Percentiles rank a stretch among this genome's conserved stretches.
Evolutionary conservation across 495 filamentous ascomycete species (phyloP).

Genomic region (Aspergillus bertholletiae): DNA sequence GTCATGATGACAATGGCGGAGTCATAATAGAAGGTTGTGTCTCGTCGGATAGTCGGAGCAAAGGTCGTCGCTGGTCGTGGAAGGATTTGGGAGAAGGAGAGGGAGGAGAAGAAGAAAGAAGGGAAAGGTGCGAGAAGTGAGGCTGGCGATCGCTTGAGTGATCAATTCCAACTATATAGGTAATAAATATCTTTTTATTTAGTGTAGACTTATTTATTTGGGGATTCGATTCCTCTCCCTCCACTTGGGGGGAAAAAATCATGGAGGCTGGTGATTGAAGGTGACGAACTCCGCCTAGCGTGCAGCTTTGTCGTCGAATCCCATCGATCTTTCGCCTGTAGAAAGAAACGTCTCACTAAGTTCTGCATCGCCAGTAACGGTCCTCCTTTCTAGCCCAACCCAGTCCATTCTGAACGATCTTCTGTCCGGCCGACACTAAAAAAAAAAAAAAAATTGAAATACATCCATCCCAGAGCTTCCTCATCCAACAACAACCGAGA

Average conservation of each 20-base stretch:
- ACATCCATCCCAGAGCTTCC: not conserved
- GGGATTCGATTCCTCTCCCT: constrained; percentile 3
- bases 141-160: not conserved
- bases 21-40: not conserved
- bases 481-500: not conserved
- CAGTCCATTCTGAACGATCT: not conserved
- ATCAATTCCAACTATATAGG: not conserved
- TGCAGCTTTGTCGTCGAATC: constrained; percentile 7
- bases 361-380: not conserved
- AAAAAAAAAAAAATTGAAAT: not conserved
- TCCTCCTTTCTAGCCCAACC: not conserved
- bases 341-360: not conserved
- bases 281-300: constrained; percentile 1
- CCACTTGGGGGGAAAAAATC: constrained; percentile 5
- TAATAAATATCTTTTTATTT: not conserved
- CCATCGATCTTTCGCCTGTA: constrained; percentile 6
- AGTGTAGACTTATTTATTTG: constrained; percentile 2
- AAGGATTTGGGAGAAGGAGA: not conserved
- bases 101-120: not conserved
- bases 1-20: not conserved
- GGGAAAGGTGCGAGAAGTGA: not conserved
- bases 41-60: no score
- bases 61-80: no score
- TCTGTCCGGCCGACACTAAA: not conserved
- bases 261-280: constrained; percentile 8